Conservation (phyloP, 495 filamentous ascomycete species). For the Friedmanniomyces simplex region DNA sequence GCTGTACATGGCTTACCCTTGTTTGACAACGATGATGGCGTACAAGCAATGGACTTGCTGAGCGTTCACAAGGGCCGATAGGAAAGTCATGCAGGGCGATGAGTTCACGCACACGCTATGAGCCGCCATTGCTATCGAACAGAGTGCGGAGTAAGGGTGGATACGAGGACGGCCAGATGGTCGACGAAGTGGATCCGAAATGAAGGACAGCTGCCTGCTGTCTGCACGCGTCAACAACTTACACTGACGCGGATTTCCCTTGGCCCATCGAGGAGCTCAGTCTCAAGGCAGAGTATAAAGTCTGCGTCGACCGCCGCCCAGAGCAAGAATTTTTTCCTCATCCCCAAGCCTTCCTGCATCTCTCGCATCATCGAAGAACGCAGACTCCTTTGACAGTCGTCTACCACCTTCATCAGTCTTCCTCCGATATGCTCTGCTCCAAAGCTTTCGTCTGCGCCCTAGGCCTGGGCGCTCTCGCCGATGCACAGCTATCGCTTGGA, state of each 20-base stretch:
- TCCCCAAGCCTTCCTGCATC: neutral
- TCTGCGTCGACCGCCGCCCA: neutral
- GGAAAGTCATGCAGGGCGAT: neutral
- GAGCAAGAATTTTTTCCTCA: neutral
- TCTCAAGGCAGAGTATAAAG: neutral
- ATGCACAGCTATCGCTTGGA: constrained; percentile 13
- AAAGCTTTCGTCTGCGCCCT: constrained; percentile 1
- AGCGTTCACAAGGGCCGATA: neutral
- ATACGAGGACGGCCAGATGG: neutral
- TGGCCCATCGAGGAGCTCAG: neutral
- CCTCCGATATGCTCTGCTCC: neutral
- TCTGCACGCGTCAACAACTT: neutral
- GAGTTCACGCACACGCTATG: neutral
- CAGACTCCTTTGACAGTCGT: neutral
- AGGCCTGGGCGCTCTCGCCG: constrained; percentile 1
- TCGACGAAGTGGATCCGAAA: neutral
- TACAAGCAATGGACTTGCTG: neutral
- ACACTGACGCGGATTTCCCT: neutral
- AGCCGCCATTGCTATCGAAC: neutral
- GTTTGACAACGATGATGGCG: neutral
- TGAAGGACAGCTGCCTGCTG: neutral
- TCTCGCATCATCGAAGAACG: too few species aligned
- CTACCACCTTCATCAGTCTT: neutral
- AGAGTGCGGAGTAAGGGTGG: neutral
- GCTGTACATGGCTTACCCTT: neutral